These are phyloP conservation scores for Pichia manshurica DNA, from an alignment of 805 yeast genomes.

Conservation along the genomic window DNA sequence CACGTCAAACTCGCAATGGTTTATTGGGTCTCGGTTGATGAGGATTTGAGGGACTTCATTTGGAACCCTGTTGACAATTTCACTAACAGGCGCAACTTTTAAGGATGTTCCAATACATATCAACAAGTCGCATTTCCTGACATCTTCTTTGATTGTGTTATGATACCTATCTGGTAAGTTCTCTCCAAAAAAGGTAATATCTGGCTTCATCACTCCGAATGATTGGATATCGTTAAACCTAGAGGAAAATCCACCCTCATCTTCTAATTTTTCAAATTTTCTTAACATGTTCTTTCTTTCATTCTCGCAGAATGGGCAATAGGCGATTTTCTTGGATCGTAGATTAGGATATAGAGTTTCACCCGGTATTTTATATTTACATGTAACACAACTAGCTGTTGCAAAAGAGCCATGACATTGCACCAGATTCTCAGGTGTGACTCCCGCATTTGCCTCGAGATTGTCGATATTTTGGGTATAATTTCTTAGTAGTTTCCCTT, in stretches of 20 bases:
- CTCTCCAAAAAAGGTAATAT: slow-evolving; percentile 89
- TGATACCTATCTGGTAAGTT: slow-evolving; percentile 69
- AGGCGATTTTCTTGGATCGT: slow-evolving; percentile 53
- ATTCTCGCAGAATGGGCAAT: slow-evolving; percentile 61
- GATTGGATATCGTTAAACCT: slow-evolving; percentile 37
- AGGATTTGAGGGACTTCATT: slow-evolving; percentile 76
- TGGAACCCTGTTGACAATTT: slow-evolving; percentile 70
- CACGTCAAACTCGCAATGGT: slow-evolving; percentile 74
- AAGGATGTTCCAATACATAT: slow-evolving; percentile 87
- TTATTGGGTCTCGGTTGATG: slow-evolving; percentile 70
- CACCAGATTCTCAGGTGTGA: slow-evolving; percentile 57
- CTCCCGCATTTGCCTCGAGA: slow-evolving; percentile 75
- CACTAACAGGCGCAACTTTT: slow-evolving; percentile 88
- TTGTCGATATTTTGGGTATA: slow-evolving; percentile 92
- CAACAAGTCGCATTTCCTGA: slow-evolving; percentile 65
- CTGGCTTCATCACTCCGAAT: slow-evolving; percentile 85
- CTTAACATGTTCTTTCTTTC: slow-evolving; percentile 33
- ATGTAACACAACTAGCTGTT: slow-evolving; percentile 75
- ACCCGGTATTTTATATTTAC: slow-evolving; percentile 64
- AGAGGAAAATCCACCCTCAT: slow-evolving; percentile 26
- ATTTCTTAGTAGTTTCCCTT: slow-evolving; percentile 71
- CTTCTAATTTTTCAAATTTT: slow-evolving; percentile 29
- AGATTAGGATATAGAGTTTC: slow-evolving; percentile 56
- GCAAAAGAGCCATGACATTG: slow-evolving; percentile 96
- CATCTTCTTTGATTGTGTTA: slow-evolving; percentile 51